A percentile compares a stretch with the other conserved stretches of the same genome.
phyloP scores from a whole-genome alignment of 2,329 filamentous ascomycete species.

The Apiospora arundinis region DNA sequence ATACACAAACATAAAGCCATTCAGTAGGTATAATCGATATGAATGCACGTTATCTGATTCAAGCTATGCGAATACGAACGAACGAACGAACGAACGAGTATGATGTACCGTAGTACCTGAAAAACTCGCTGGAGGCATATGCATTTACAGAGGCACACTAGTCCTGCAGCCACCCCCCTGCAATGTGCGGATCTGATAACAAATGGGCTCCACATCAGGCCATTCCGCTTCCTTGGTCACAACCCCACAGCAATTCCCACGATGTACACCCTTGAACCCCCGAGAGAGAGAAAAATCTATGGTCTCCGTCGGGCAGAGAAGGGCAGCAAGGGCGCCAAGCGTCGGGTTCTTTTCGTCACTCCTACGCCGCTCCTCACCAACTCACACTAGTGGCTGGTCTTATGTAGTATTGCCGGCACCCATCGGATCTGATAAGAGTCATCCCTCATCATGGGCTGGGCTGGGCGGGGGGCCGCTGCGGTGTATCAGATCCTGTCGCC shows the following conservation, averaged over 20 bases:
- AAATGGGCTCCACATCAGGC: conserved; percentile 10
- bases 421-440: conserved; percentile 23
- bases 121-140: not conserved
- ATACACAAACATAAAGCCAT: too few species aligned
- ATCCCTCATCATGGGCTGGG: not conserved
- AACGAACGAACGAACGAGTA: not conserved
- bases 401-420: not conserved
- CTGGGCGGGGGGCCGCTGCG: not conserved
- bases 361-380: not conserved
- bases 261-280: not conserved
- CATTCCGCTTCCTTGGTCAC: conserved; percentile 5
- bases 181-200: conserved; percentile 23
- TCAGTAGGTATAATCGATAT: not conserved
- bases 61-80: not conserved
- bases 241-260: conserved; percentile 16
- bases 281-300: not conserved
- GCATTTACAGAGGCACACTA: conserved; percentile 1
- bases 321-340: too few species aligned
- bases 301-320: not conserved
- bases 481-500: conserved; percentile 11
- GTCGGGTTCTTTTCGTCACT: not conserved
- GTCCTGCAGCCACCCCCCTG: conserved; percentile 14
- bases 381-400: not conserved
- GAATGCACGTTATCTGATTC: not conserved
- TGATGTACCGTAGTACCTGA: not conserved